phyloP scores from a whole-genome alignment of 306 rosid genomes.

The Neltuma alba region DNA sequence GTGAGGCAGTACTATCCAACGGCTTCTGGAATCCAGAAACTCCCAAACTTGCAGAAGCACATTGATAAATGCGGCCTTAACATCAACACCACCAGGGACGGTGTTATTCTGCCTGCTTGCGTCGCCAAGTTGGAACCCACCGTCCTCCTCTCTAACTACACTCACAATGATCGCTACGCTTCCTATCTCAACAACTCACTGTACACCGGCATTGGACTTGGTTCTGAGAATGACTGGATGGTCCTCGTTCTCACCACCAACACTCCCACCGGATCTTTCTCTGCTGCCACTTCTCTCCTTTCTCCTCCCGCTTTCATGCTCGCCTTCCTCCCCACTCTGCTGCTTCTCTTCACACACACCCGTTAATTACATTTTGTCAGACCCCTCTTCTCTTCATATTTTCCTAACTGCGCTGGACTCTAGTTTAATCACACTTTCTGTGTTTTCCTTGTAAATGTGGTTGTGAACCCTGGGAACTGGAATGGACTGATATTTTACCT shows the following conservation, averaged over 20 bases:
- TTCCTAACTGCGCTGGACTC: no score
- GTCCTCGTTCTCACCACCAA: constrained; percentile 67
- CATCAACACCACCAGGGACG: constrained; percentile 27
- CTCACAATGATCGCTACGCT: constrained; percentile 48
- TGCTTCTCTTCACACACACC: neutral
- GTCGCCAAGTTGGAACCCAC: constrained; percentile 51
- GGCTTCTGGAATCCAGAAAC: constrained; percentile 24
- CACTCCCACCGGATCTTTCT: constrained; percentile 51
- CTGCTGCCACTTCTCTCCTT: constrained; percentile 43
- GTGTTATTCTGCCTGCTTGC: constrained; percentile 59
- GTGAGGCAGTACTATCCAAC: constrained; percentile 41
- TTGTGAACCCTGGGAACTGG: neutral
- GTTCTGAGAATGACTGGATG: constrained; percentile 87
- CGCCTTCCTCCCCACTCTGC: neutral
- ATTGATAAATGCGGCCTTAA: constrained; percentile 55
- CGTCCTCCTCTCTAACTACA: constrained; percentile 57
- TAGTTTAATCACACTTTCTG: neutral
- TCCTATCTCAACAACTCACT: constrained; percentile 60
- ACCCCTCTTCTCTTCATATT: no score
- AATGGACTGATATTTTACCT: neutral
- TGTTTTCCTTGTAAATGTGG: neutral
- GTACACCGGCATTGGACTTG: constrained; percentile 72
- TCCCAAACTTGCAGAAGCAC: constrained; percentile 51
- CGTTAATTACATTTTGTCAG: neutral
- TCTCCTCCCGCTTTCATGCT: constrained; percentile 8